Conservation (phyloP, 192 early-diverging fungal genomes). For the Haplosporangium gracile region DNA sequence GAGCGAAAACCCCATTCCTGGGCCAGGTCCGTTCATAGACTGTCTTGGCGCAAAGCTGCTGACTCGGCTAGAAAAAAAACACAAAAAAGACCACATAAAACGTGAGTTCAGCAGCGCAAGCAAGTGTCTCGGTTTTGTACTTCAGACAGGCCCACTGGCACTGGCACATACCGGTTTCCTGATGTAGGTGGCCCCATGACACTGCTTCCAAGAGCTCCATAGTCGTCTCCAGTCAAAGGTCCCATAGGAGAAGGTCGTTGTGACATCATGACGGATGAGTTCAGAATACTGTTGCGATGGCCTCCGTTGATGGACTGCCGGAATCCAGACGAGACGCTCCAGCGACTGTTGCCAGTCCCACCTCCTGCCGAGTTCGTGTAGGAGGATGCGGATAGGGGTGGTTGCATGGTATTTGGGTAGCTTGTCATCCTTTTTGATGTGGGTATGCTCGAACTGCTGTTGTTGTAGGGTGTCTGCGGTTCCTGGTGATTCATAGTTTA, state of each 20-base stretch:
- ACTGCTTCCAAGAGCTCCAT: constrained; percentile 30
- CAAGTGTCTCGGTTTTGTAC: neutral
- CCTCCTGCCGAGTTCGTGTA: too few relatives aligned
- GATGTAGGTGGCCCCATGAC: constrained; percentile 41
- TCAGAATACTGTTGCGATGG: constrained; percentile 21
- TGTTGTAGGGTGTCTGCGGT: constrained; percentile 9
- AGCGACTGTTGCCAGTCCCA: constrained; percentile 33
- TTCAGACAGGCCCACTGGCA: too few relatives aligned
- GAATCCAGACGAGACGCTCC: constrained; percentile 32
- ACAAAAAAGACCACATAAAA: neutral
- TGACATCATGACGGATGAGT: constrained; percentile 20
- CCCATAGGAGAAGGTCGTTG: constrained; percentile 47
- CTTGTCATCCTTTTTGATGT: constrained; percentile 2
- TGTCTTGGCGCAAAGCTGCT: constrained; percentile 32
- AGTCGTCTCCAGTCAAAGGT: constrained; percentile 26
- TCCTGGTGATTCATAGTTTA: constrained; percentile 2
- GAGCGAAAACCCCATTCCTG: neutral
- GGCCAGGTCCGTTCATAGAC: constrained; percentile 20
- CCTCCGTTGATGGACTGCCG: constrained; percentile 29
- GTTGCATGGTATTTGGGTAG: constrained; percentile 14
- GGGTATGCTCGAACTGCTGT: neutral
- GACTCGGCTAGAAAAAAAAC: neutral
- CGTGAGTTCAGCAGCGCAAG: neutral
- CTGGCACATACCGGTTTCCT: constrained; percentile 13
- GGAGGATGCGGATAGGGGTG: neutral